Conservation (phyloP, 2,329 filamentous ascomycete species). For the Xenosphaeropsis pyriputrescens region DNA sequence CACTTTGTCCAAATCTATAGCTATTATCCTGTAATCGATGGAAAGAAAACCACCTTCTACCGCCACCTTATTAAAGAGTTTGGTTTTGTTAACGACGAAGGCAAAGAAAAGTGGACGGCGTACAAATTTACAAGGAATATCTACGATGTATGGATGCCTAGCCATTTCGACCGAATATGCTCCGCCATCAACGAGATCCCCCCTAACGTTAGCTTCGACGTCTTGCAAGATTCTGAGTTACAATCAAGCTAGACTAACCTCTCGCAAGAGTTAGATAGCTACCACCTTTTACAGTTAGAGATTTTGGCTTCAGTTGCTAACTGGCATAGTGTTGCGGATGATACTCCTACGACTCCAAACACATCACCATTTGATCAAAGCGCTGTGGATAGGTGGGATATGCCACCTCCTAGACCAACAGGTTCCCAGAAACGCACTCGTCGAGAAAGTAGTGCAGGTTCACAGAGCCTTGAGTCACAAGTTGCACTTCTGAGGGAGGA, state of each 20-base stretch:
- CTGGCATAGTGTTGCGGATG: too few relatives aligned
- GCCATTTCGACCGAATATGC: slow-evolving; percentile 12
- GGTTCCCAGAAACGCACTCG: too few relatives aligned
- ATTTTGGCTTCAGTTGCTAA: too few relatives aligned
- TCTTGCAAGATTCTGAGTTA: slow-evolving; percentile 1
- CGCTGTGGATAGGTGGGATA: too few relatives aligned
- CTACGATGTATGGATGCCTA: slow-evolving; percentile 13
- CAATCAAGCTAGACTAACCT: background rate
- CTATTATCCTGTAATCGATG: slow-evolving; percentile 11
- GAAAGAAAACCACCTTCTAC: slow-evolving; percentile 8
- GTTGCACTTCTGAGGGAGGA: too few relatives aligned
- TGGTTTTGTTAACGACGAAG: slow-evolving; percentile 8
- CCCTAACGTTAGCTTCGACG: slow-evolving; percentile 8
- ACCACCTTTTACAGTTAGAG: too few relatives aligned
- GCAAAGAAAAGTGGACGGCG: slow-evolving; percentile 11
- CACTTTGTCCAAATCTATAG: slow-evolving; percentile 13
- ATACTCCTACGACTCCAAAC: too few relatives aligned
- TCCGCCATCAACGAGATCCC: slow-evolving; percentile 9
- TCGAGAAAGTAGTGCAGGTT: too few relatives aligned
- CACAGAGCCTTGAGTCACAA: too few relatives aligned
- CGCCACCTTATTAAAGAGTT: slow-evolving; percentile 12
- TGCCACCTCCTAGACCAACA: too few relatives aligned
- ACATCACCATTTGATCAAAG: too few relatives aligned
- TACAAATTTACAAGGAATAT: slow-evolving; percentile 10
- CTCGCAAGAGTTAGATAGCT: slow-evolving; percentile 2